Percentiles rank a stretch among this genome's conserved stretches.
These are phyloP conservation scores for Xylaria nigripes DNA, from an alignment of 495 filamentous ascomycete species.

Conservation along the genomic window DNA sequence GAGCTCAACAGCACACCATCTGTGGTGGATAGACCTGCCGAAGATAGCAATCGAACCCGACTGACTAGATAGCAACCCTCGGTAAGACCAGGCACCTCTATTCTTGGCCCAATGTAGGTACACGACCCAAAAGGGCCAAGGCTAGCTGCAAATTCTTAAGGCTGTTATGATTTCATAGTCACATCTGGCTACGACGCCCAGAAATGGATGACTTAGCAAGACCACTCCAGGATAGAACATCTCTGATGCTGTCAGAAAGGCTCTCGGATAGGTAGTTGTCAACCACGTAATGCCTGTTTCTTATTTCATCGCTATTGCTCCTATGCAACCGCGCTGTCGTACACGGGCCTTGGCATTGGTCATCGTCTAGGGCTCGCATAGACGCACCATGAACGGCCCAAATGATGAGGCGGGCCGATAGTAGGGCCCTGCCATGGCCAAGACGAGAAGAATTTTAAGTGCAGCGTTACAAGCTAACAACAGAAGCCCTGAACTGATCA, in stretches of 20 bases:
- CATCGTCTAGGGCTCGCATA: background rate
- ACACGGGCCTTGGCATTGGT: background rate
- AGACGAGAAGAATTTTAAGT: background rate
- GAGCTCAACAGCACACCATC: too few relatives aligned
- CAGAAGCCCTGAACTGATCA: background rate
- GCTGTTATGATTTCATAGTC: too few relatives aligned
- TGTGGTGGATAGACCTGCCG: too few relatives aligned
- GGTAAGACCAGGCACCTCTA: background rate
- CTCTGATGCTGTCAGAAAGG: background rate
- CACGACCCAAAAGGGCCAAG: background rate
- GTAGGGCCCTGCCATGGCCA: background rate
- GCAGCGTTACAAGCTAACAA: background rate
- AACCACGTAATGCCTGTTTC: background rate
- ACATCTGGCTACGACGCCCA: too few relatives aligned
- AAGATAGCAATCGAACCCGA: too few relatives aligned
- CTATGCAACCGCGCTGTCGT: background rate
- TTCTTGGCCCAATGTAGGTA: background rate
- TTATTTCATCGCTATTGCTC: background rate
- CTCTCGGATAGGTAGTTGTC: background rate
- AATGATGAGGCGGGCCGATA: slow-evolving; percentile 1
- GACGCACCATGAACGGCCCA: background rate
- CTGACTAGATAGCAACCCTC: too few relatives aligned
- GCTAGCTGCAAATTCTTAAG: too few relatives aligned
- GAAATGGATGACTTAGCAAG: too few relatives aligned
- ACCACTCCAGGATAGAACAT: background rate